A percentile compares a stretch with the other conserved stretches of the same genome.
phyloP scores from a whole-genome alignment of 2,329 filamentous ascomycete genomes.

The Pestalotiopsis sp. region DNA sequence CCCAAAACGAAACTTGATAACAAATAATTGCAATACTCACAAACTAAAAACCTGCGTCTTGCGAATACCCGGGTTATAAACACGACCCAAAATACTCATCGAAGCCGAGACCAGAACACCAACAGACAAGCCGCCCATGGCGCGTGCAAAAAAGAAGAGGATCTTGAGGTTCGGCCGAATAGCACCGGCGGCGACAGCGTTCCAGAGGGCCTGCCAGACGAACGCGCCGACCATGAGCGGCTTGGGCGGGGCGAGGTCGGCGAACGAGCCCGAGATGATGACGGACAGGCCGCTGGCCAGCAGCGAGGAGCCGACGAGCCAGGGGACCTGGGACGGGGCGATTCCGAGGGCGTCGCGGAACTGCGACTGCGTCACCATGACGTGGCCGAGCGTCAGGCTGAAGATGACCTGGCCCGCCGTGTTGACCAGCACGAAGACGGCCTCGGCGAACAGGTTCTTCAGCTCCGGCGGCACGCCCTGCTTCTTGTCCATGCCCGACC shows the following conservation, averaged over 20 bases:
- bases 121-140: constrained; percentile 38
- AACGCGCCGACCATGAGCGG: constrained; percentile 44
- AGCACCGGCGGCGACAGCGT: constrained; percentile 35
- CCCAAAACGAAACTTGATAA: not conserved
- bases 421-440: constrained; percentile 43
- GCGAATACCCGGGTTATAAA: constrained; percentile 38
- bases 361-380: constrained; percentile 39
- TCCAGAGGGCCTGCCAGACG: constrained; percentile 43
- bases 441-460: constrained; percentile 38
- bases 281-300: constrained; percentile 44
- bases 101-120: constrained; percentile 36
- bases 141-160: constrained; percentile 38
- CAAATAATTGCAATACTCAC: not conserved
- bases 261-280: constrained; percentile 35
- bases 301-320: constrained; percentile 44
- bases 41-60: constrained; percentile 38
- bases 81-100: constrained; percentile 38
- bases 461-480: constrained; percentile 42
- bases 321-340: constrained; percentile 40
- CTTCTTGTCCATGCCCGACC: constrained; percentile 12
- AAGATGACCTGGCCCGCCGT: constrained; percentile 45
- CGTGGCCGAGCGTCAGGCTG: constrained; percentile 42
- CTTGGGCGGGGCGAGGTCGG: constrained; percentile 42
- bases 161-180: constrained; percentile 35
- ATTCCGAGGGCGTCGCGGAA: constrained; percentile 40